Base-by-base conservation (phyloP, 2,329 filamentous ascomycete genomes). In the Colletotrichum chlorophyti region DNA sequence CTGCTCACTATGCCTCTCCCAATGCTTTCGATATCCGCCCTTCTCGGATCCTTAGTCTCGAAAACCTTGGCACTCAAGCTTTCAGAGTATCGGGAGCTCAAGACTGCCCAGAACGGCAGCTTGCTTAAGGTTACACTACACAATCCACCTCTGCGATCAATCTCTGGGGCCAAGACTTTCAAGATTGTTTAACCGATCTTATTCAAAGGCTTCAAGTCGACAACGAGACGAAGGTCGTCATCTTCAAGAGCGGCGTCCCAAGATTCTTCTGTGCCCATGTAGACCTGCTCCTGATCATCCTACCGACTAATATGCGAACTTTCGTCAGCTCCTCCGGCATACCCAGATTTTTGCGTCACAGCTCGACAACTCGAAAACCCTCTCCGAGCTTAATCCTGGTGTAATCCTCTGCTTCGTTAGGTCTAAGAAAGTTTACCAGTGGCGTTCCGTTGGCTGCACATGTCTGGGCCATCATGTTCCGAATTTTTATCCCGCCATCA, bases 221-320 rank as follows among this genome's bases (percentile, higher is more conserved):
- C 17, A 47, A 19, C 10, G 31, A 47, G 23, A 47, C 43, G 15
- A 47, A 47, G 29, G 43, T 47, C 15, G 43, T 47, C 17, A 24
- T 47, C 29, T 47, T 47, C 29, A 35, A 47, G 15, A 47, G 43
- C 29, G 43, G 35, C 27, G 27, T 32, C 19, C 43, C 43, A 6
- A 29, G 32, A 23, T 47, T 47, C 27, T 47, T 47, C 29, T 47
- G 43, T 21, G 43, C 43, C 29, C 43, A 47, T 19, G 12, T 35
- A 11, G 43, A 47, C 29, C 29, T 27, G 15, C 26, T 52, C 19
- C 26, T 37, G 15, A 43, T 31, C 38, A 52, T 35, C 7, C 14
- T 15, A 5, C 43, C 38, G 5, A 52, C 29, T 6, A 52, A 32
- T 29, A 11, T 14, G 7, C 49, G 38, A 15, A 52, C 27, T 23